These are phyloP conservation scores for Fusarium musae DNA, from an alignment of 2,329 filamentous ascomycete species.

Conservation along the genomic window DNA sequence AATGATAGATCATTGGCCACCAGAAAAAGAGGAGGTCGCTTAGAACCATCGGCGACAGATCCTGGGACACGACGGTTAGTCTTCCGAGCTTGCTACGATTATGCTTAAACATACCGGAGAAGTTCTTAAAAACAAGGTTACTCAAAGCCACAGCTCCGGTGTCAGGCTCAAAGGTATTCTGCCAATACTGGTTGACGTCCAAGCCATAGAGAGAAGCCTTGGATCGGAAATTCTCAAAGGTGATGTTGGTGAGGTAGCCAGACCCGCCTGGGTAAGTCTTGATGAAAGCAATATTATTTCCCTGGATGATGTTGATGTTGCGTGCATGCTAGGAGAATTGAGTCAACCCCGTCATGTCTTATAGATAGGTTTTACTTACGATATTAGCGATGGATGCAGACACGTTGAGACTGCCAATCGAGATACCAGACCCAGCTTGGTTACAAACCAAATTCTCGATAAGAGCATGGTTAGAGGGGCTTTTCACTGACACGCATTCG, in stretches of 20 bases:
- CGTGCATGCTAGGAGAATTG: neutral
- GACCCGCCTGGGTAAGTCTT: neutral
- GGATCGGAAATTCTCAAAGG: neutral
- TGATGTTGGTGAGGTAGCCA: neutral
- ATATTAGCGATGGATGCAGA: neutral
- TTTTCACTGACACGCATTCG: neutral
- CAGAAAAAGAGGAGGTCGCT: neutral
- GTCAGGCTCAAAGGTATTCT: neutral
- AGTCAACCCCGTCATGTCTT: fast-evolving
- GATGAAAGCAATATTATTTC: neutral
- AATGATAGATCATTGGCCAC: neutral
- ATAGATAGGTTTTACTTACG: fast-evolving
- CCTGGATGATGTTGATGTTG: neutral
- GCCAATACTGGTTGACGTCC: neutral
- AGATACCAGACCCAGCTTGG: neutral
- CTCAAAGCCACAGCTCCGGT: neutral
- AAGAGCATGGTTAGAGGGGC: neutral
- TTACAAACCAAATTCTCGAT: neutral
- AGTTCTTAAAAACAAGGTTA: neutral
- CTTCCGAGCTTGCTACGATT: too few species aligned
- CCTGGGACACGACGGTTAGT: neutral
- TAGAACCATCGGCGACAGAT: neutral
- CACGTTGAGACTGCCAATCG: neutral
- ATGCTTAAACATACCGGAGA: neutral
- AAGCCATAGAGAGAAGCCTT: neutral